Percentiles rank a stretch among this genome's conserved stretches.
Conservation (phyloP, 2,329 filamentous ascomycete genomes). For the Pyrenochaeta sp. region DNA sequence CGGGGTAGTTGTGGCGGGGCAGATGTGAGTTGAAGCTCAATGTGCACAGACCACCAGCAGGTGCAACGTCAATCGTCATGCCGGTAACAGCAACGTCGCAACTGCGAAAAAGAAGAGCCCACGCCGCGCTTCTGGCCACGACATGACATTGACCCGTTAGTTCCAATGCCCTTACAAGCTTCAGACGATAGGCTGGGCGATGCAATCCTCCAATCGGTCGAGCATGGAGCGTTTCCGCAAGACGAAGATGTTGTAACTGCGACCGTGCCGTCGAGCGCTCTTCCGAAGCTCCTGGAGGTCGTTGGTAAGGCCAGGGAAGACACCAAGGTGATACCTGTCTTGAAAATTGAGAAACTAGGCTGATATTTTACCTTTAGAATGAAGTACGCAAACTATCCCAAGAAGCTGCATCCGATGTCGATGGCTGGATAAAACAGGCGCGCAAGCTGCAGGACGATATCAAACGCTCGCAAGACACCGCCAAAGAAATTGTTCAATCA, state of each 20-base stretch:
- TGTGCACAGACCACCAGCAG: constrained; percentile 16
- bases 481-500: constrained; percentile 80
- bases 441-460: constrained; percentile 88
- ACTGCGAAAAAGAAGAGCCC: constrained; percentile 5
- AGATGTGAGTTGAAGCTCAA: constrained; percentile 10
- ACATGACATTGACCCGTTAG: constrained; percentile 24
- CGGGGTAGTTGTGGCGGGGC: constrained; percentile 34
- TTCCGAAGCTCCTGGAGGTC: constrained; percentile 60
- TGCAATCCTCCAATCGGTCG: constrained; percentile 71
- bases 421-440: constrained; percentile 85
- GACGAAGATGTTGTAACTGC: constrained; percentile 64
- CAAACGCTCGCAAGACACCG: constrained; percentile 77
- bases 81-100: constrained; percentile 13
- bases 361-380: constrained; percentile 54
- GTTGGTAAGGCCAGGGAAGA: constrained; percentile 62
- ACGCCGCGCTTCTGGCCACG: constrained; percentile 7
- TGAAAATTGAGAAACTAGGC: neutral
- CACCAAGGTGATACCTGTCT: constrained; percentile 56
- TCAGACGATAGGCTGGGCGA: constrained; percentile 58
- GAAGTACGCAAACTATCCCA: constrained; percentile 81
- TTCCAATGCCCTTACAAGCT: constrained; percentile 38
- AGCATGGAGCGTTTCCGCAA: constrained; percentile 64
- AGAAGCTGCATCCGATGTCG: constrained; percentile 79
- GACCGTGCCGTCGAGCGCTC: constrained; percentile 57
- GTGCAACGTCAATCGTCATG: constrained; percentile 1